phyloP scores from a whole-genome alignment of 306 rosid species.

The Urtica urens region DNA sequence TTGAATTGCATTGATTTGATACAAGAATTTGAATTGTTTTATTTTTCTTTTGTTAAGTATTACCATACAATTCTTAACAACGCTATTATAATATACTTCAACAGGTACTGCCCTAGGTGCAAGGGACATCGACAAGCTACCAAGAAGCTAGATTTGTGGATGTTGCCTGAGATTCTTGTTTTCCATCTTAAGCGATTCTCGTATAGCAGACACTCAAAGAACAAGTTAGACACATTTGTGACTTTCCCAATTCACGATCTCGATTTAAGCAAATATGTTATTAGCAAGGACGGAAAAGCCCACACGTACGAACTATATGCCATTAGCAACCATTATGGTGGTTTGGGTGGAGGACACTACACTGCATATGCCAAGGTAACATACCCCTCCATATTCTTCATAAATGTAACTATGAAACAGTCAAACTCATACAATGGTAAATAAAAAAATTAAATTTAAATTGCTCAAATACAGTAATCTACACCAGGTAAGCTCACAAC shows the following conservation, averaged over 20 bases:
- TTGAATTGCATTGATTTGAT: slow-evolving; percentile 15
- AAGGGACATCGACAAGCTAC: slow-evolving; percentile 98
- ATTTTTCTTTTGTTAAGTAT: slow-evolving; percentile 3
- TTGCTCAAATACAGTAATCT: no score
- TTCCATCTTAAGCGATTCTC: slow-evolving; percentile 96
- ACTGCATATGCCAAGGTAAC: slow-evolving; percentile 91
- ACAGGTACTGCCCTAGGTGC: slow-evolving; percentile 93
- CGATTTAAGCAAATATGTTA: slow-evolving; percentile 83
- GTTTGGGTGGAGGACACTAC: slow-evolving; percentile 97
- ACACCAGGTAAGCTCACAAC: no score
- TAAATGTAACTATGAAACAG: no score
- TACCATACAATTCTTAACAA: no score
- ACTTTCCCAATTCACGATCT: slow-evolving; percentile 88
- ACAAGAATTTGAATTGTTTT: no score
- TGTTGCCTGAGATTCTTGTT: slow-evolving; percentile 87
- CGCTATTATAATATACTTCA: no score
- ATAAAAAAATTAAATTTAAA: no score
- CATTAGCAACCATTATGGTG: slow-evolving; percentile 96
- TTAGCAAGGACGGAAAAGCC: slow-evolving; percentile 56
- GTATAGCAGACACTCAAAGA: slow-evolving; percentile 86
- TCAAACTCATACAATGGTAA: no score
- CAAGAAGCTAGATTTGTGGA: slow-evolving; percentile 97
- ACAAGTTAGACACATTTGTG: slow-evolving; percentile 90
- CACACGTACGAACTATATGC: slow-evolving; percentile 73
- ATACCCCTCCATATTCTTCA: background rate